Percentiles rank a stretch among this genome's conserved stretches.
phyloP scores from a whole-genome alignment of 169 alveolate genomes.

The Eimeria acervulina region DNA sequence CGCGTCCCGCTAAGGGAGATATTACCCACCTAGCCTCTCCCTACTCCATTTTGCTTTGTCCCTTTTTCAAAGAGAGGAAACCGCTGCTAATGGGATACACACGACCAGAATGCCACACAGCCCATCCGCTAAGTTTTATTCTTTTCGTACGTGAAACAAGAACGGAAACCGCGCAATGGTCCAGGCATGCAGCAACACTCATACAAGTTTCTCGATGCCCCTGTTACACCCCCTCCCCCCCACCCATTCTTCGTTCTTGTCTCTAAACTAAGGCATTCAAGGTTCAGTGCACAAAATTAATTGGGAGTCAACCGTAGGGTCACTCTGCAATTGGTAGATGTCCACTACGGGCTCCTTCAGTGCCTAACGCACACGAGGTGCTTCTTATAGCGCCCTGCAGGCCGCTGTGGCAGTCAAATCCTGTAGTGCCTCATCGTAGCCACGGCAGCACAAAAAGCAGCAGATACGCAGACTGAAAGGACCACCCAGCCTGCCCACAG shows the following conservation, averaged over 20 bases:
- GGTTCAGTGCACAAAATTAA: background rate
- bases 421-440: background rate
- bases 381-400: background rate
- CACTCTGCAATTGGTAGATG: background rate
- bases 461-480: background rate
- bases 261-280: background rate
- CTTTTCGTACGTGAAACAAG: background rate
- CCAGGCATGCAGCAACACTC: too few relatives aligned
- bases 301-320: background rate
- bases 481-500: background rate
- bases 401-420: background rate
- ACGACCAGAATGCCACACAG: background rate
- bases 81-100: background rate
- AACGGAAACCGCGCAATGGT: too few relatives aligned
- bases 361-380: background rate
- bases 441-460: background rate
- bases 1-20: background rate
- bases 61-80: background rate
- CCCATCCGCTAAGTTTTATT: background rate
- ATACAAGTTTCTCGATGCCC: too few relatives aligned
- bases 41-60: background rate
- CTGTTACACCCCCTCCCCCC: background rate
- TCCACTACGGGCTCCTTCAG: background rate
- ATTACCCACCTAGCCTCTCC: background rate
- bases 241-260: background rate